Evolutionary conservation across 2,329 filamentous ascomycete species (phyloP).

Genomic region (Macroventuria anomochaeta): DNA sequence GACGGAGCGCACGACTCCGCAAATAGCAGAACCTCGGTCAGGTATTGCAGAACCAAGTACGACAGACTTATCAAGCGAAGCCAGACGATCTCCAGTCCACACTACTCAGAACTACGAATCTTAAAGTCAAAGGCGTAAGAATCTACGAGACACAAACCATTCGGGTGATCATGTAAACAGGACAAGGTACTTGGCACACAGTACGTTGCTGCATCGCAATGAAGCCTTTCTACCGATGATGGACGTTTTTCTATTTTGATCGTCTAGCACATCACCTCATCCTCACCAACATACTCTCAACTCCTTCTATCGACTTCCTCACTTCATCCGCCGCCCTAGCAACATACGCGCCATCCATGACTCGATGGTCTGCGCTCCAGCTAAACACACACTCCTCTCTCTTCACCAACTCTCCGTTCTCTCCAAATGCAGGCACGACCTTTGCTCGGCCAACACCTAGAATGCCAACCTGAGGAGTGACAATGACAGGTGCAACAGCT

Average conservation of each 20-base stretch:
- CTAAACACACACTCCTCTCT: conserved; percentile 88
- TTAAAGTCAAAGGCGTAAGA: too few species aligned
- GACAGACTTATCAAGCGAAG: too few species aligned
- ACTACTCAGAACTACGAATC: too few species aligned
- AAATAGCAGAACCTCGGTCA: too few species aligned
- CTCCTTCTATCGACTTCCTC: conserved; percentile 77
- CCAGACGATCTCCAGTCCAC: too few species aligned
- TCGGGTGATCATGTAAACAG: too few species aligned
- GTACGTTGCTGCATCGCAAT: background rate
- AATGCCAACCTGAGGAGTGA: conserved; percentile 89
- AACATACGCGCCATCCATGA: conserved; percentile 94
- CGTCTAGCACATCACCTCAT: conserved; percentile 21
- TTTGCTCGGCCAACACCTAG: conserved; percentile 84
- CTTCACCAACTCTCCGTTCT: conserved; percentile 65
- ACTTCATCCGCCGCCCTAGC: conserved; percentile 87
- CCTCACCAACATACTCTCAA: conserved; percentile 84
- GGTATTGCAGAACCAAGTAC: background rate
- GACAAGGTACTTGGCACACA: background rate
- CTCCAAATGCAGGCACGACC: conserved; percentile 77
- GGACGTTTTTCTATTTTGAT: background rate
- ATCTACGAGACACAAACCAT: too few species aligned
- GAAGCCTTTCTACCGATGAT: background rate
- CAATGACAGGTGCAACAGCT: conserved; percentile 89
- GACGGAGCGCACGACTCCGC: background rate
- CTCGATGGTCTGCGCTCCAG: conserved; percentile 94